A percentile compares a stretch with the other conserved stretches of the same genome.
Conservation (phyloP, 768 basidiomycete genomes). For the Rhizopogon vinicolor region DNA sequence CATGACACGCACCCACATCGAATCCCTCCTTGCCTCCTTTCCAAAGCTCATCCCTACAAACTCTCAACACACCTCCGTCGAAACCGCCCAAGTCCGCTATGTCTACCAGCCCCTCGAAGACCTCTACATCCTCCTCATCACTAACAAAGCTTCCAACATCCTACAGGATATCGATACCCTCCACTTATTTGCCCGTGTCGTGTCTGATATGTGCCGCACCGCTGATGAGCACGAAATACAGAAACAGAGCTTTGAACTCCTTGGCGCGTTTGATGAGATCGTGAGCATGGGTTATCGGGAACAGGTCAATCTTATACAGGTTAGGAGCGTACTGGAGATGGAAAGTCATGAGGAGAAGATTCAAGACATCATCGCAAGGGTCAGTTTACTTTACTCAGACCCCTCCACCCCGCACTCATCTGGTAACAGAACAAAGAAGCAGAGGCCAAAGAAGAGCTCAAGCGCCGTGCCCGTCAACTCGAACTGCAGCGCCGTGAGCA, state of each 20-base stretch:
- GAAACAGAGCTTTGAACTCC: constrained; percentile 87
- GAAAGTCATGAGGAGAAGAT: constrained; percentile 93
- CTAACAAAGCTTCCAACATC: constrained; percentile 98
- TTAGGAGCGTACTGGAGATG: constrained; percentile 79
- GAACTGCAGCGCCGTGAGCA: constrained; percentile 98
- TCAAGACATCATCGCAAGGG: constrained; percentile 95
- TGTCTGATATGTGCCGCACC: constrained; percentile 84
- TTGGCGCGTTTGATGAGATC: constrained; percentile 96
- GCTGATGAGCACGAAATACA: constrained; percentile 88
- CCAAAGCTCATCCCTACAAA: constrained; percentile 95
- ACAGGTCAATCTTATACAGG: constrained; percentile 73
- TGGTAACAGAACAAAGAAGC: constrained; percentile 87
- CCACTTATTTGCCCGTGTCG: constrained; percentile 89
- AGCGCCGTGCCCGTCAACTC: constrained; percentile 94
- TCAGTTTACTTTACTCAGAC: constrained; percentile 31
- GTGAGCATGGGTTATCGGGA: constrained; percentile 86
- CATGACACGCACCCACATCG: constrained; percentile 88
- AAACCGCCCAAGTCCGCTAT: constrained; percentile 91
- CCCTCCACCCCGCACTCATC: neutral
- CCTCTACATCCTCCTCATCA: constrained; percentile 95
- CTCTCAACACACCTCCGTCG: constrained; percentile 95
- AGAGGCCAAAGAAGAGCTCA: constrained; percentile 98
- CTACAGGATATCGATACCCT: constrained; percentile 97
- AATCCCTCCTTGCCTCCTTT: constrained; percentile 94
- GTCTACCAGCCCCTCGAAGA: constrained; percentile 97